Percentiles rank a stretch among this genome's conserved stretches.
These are phyloP conservation scores for Pythium monospermum DNA, from an alignment of 352 stramenopile species.

Conservation along the genomic window DNA sequence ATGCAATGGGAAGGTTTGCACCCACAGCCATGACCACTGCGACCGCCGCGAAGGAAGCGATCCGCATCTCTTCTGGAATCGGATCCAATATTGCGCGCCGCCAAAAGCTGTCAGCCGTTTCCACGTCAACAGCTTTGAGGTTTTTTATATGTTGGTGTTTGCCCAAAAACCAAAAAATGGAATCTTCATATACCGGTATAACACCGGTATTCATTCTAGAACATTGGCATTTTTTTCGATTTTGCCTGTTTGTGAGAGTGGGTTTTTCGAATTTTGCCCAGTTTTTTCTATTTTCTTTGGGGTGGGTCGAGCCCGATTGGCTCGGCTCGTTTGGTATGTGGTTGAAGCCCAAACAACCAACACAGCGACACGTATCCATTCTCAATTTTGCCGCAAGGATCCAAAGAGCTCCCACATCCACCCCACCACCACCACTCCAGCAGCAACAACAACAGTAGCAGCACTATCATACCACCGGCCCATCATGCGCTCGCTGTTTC, in stretches of 20 bases:
- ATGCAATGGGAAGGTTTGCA: background rate
- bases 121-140: conserved; percentile 19
- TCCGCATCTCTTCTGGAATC: conserved; percentile 4
- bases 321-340: conserved; percentile 4
- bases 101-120: conserved; percentile 1
- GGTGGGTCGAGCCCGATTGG: background rate
- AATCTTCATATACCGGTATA: conserved; percentile 8
- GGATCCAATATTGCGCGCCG: background rate
- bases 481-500: conserved; percentile 18
- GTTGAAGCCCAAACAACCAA: background rate
- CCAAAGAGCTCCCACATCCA: background rate
- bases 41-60: background rate
- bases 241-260: background rate
- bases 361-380: background rate
- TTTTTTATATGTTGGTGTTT: conserved; percentile 6
- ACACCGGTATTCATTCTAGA: conserved; percentile 31
- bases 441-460: too few relatives aligned
- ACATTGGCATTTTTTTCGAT: conserved; percentile 5
- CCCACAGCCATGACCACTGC: background rate
- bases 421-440: background rate
- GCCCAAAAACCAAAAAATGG: conserved; percentile 35
- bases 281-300: conserved; percentile 8
- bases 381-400: background rate
- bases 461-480: too few relatives aligned
- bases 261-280: conserved; percentile 17